A percentile compares a stretch with the other conserved stretches of the same genome.
Evolutionary conservation across 2,329 filamentous ascomycete species (phyloP).

Genomic region (Claviceps sp.): DNA sequence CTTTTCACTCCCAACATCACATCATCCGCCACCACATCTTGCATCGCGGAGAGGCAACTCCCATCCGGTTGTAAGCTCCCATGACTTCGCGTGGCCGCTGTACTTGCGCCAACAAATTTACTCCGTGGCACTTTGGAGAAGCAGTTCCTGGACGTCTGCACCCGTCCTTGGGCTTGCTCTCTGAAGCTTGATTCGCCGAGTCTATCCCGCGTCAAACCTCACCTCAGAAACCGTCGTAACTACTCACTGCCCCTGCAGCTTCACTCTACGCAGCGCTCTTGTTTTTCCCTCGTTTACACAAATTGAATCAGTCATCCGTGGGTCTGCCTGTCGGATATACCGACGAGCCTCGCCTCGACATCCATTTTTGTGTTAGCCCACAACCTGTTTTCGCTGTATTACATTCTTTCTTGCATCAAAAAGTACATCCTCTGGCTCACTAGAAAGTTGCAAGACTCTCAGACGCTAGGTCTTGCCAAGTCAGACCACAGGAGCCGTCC

Average conservation of each 20-base stretch:
- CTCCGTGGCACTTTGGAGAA: slow-evolving; percentile 8
- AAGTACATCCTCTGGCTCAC: neutral
- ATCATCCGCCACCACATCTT: slow-evolving; percentile 6
- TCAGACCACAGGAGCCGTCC: slow-evolving; percentile 16
- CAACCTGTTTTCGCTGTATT: neutral
- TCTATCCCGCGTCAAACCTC: slow-evolving; percentile 1
- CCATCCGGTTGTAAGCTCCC: neutral
- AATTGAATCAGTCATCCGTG: neutral
- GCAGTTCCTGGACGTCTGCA: slow-evolving; percentile 28
- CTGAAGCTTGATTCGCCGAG: slow-evolving; percentile 7
- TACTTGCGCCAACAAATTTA: neutral
- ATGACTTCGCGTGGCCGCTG: too few species aligned
- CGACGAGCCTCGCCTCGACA: neutral
- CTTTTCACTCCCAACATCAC: slow-evolving; percentile 17
- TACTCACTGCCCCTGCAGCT: neutral
- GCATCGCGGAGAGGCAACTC: neutral
- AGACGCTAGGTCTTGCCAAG: neutral
- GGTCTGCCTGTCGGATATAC: neutral
- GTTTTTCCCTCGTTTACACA: neutral
- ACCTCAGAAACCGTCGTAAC: slow-evolving; percentile 1
- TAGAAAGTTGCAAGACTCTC: neutral
- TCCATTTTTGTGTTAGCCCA: neutral
- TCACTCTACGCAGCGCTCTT: neutral
- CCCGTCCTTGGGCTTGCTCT: slow-evolving; percentile 20
- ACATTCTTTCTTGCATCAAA: neutral